Percentiles rank a stretch among this genome's conserved stretches.
Evolutionary conservation across 2,329 filamentous ascomycete species (phyloP).

Genomic region (Paraphaeosphaeria sporulosa): DNA sequence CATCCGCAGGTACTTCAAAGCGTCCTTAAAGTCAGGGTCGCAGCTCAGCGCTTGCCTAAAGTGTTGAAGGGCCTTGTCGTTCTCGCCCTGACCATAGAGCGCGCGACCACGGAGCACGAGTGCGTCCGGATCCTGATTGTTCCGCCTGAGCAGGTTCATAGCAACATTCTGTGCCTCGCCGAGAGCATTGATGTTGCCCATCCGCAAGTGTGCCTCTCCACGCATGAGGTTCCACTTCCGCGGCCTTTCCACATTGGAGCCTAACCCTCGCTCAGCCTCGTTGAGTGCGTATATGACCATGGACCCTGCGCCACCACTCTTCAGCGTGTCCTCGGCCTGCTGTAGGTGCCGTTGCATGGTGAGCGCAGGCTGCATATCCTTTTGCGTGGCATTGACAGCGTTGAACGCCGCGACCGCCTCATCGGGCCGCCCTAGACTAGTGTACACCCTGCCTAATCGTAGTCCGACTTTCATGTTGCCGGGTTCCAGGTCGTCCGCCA

Average conservation of each 20-base stretch:
- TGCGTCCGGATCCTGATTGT: slow-evolving; percentile 92
- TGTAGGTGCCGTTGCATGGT: slow-evolving; percentile 84
- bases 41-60: slow-evolving; percentile 89
- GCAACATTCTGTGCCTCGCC: slow-evolving; percentile 93
- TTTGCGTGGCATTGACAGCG: slow-evolving; percentile 81
- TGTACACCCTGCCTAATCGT: slow-evolving; percentile 88
- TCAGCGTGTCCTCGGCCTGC: slow-evolving; percentile 79
- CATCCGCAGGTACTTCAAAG: slow-evolving; percentile 85
- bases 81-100: slow-evolving; percentile 90
- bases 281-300: slow-evolving; percentile 94
- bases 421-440: slow-evolving; percentile 81
- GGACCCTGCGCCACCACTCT: slow-evolving; percentile 79
- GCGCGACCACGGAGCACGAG: slow-evolving; percentile 87
- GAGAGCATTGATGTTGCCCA: slow-evolving; percentile 86
- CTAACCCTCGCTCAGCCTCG: slow-evolving; percentile 83
- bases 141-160: slow-evolving; percentile 83
- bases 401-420: slow-evolving; percentile 85
- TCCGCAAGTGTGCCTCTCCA: slow-evolving; percentile 89
- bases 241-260: slow-evolving; percentile 76
- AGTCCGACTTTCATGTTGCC: slow-evolving; percentile 87
- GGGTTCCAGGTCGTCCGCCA: slow-evolving; percentile 82
- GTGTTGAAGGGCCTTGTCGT: slow-evolving; percentile 91
- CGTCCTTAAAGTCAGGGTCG: slow-evolving; percentile 90
- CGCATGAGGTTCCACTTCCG: slow-evolving; percentile 94
- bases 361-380: slow-evolving; percentile 83